These are phyloP conservation scores for Porphyrellus cyaneotinctus DNA, from an alignment of 768 basidiomycete genomes.

Conservation along the genomic window DNA sequence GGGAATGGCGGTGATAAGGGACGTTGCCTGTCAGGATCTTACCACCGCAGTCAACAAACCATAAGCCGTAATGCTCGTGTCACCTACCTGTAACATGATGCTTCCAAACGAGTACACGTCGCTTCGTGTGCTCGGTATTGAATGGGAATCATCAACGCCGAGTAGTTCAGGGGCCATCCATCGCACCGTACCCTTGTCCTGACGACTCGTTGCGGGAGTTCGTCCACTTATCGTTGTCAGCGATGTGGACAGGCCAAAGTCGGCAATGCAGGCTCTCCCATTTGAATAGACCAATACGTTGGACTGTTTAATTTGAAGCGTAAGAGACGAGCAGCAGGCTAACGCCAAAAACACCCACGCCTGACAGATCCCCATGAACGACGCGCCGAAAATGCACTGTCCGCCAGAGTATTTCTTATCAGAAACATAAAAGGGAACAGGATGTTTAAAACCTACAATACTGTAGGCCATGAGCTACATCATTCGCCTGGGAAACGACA, in stretches of 20 bases:
- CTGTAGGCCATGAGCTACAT: not conserved
- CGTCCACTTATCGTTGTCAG: not conserved
- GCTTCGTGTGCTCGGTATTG: not conserved
- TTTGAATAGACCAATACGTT: not conserved
- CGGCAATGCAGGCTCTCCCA: not conserved
- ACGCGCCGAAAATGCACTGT: not conserved
- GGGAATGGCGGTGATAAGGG: not conserved
- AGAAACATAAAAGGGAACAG: not conserved
- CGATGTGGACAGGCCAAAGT: conserved; percentile 7
- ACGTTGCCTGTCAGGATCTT: conserved; percentile 1
- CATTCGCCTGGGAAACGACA: not conserved
- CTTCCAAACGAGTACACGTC: conserved; percentile 10
- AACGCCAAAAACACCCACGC: not conserved
- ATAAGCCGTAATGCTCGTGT: not conserved
- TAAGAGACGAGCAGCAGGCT: not conserved
- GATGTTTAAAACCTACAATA: not conserved
- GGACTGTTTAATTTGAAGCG: not conserved
- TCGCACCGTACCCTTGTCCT: not conserved
- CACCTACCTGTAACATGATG: conserved; percentile 11
- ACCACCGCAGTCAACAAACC: too few species aligned
- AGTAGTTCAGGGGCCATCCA: conserved; percentile 4
- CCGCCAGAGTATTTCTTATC: not conserved
- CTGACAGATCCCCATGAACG: conserved; percentile 1
- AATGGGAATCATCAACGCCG: not conserved
- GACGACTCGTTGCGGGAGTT: not conserved